Base-by-base conservation (phyloP, 1,139 yeast species). In the Entelexis sorbosivorans region DNA sequence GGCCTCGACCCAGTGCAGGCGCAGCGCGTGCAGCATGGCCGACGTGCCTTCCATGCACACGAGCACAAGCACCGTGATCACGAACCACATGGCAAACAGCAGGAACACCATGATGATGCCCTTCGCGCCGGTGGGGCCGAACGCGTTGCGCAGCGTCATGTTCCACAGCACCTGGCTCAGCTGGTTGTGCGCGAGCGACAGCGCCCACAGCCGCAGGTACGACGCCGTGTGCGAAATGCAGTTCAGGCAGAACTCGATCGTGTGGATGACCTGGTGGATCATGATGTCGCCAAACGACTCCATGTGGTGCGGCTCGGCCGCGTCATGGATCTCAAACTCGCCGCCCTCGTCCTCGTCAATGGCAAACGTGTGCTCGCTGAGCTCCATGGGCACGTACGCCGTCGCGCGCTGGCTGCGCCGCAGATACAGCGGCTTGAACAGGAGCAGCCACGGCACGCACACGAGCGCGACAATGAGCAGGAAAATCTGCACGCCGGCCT, bases 151-250 rank as follows among this genome's bases (percentile, higher is more conserved):
- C 50, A 91, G 78, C 1, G 98, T 91, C 99, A 91, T 91, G 44
- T 84, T 74, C 98, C 98, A 93, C 60, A 93, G 72, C 40, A 93
- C 99, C 16, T 89, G 74, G 1, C 96, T 88, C 59, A 93, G 75
- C 71, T 93, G 99, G 16, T 95, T 93, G 66, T 93, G 99, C 0
- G 99, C 99, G 55, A 93, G 76, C 0, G 97, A 89, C 56, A 93
- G 74, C 1, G 99, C 99, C 98, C 98, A 91, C 53, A 91, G 72
- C 65, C 98, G 82, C 60, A 91, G 76, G 64, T 93, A 93, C 0
- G 98, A 91, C 0, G 99, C 99, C 0, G 98, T 93, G 66, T 93
- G 99, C 17, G 96, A 87, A 42, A 93, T 96, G 71, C 97, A 87
- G 68, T 91, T 91, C 62, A 93, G 76, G 66, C 99, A 93, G 67